These are phyloP conservation scores for Lentinus polychrous DNA, from an alignment of 1,284 basidiomycete genomes.

Conservation along the genomic window DNA sequence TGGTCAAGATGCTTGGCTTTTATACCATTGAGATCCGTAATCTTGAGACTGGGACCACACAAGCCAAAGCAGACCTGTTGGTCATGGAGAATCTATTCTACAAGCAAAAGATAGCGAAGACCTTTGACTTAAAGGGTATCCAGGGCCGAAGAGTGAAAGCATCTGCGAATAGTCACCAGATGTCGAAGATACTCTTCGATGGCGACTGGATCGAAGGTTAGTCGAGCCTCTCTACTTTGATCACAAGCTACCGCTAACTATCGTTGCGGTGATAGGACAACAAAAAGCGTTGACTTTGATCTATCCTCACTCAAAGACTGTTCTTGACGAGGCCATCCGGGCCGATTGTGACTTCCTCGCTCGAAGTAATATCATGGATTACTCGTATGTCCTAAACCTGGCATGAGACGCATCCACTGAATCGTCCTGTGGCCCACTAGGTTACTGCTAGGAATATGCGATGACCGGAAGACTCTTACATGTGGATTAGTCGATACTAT, in stretches of 20 bases:
- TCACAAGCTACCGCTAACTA: not conserved
- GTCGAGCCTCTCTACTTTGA: constrained; percentile 9
- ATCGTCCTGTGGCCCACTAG: constrained; percentile 27
- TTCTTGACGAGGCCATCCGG: constrained; percentile 60
- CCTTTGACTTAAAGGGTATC: constrained; percentile 78
- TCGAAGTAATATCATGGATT: constrained; percentile 77
- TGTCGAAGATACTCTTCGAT: constrained; percentile 62
- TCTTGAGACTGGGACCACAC: constrained; percentile 56
- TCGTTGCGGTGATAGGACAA: constrained; percentile 38
- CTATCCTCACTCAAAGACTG: constrained; percentile 61
- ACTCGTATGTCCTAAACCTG: constrained; percentile 44
- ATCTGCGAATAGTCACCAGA: constrained; percentile 29
- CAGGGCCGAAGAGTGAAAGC: constrained; percentile 62
- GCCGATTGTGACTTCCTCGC: constrained; percentile 68
- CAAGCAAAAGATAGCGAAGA: constrained; percentile 55
- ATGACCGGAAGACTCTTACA: constrained; percentile 54
- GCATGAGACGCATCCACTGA: not conserved
- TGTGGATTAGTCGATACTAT: constrained; percentile 80
- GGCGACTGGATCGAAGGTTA: constrained; percentile 76
- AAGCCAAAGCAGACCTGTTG: constrained; percentile 64
- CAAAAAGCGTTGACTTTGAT: constrained; percentile 57
- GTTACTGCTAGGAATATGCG: constrained; percentile 61
- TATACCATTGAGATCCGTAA: constrained; percentile 72
- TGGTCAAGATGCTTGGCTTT: constrained; percentile 75
- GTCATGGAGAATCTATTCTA: constrained; percentile 83